Evolutionary conservation across 306 rosid genomes (phyloP), one percentile per base, ranked within the genome.

Genomic region (Geum urbanum): DNA sequence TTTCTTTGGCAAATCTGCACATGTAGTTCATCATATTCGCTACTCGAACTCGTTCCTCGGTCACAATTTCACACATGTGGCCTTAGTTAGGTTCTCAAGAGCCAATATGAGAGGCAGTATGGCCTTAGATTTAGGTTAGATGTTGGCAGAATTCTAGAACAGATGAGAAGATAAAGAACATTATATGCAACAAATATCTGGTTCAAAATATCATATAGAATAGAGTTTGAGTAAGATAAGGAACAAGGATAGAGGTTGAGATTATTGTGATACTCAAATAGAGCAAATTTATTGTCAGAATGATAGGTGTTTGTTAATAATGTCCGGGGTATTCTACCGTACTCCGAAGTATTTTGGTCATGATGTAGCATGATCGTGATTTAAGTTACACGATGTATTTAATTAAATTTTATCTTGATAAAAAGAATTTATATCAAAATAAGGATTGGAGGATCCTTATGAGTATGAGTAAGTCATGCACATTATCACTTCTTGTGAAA

Each of bases 91-190:
- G 66, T 56, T 44, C 45, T 61, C 54, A 16, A 43, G 45, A 16
- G 54, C 74, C 66, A 70, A 70, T 56, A 24, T 15, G 27, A 41
- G 46, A 41, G 46, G 46, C 46, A 60, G 65, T 8, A 54, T 22
- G 73, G 54, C 74, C 74, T 40, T 14, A 0, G 63, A 44, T 56
- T 56, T n/a, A 8, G 5, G 54, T 70, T 55, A 18, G 32, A 43
- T 55, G 44, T 55, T 56, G 43, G 32, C 65, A 6, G n/a, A 70
- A 44, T 70, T 70, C 54, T 70, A 55, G 45, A 56, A 55, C 47
- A 67, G 64, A 32, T 53, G 22, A 43, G 43, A 46, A 45, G 37
- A 4, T 64, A 9, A 20, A 56, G 37, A 24, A 56, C 61, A 10
- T 56, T 9, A 45, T 7, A 37, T 10, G 24, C 46, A 60, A 5